These are phyloP conservation scores for Naganishia cerealis DNA, from an alignment of 1,284 basidiomycete genomes.

Conservation along the genomic window DNA sequence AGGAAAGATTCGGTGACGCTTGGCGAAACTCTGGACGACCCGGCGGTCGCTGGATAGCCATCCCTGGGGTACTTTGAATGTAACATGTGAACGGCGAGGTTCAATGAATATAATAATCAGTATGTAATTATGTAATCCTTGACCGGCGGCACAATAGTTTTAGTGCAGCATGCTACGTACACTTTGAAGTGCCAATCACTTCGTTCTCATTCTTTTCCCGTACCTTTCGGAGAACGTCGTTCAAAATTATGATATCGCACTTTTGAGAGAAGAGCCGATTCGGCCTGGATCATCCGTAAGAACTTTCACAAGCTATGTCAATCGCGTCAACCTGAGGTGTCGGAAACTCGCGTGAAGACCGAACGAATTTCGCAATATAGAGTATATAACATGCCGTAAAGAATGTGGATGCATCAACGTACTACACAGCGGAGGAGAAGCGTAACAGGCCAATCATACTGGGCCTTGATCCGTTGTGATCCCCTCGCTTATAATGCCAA, in stretches of 20 bases:
- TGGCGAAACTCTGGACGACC: slow-evolving; percentile 58
- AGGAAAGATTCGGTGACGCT: slow-evolving; percentile 63
- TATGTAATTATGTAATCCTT: no score
- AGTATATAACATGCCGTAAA: slow-evolving; percentile 1
- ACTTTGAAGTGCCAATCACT: neutral
- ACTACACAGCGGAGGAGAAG: neutral
- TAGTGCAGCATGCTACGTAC: neutral
- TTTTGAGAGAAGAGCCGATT: no score
- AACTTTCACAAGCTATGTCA: no score
- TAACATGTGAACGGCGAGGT: no score
- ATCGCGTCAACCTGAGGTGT: no score
- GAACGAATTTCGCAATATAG: neutral
- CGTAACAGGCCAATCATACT: neutral
- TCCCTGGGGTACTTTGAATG: slow-evolving; percentile 66
- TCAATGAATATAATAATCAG: no score
- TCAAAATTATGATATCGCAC: no score
- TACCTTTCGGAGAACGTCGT: no score
- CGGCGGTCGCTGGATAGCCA: slow-evolving; percentile 62
- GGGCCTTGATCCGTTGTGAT: neutral
- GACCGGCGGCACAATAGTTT: no score
- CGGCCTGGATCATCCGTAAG: no score
- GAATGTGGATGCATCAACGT: neutral
- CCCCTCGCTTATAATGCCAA: neutral
- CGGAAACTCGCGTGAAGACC: no score
- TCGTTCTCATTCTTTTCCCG: no score